Evolutionary conservation across 2,329 filamentous ascomycete genomes (phyloP).

Genomic region (Fusarium sarcochroum): DNA sequence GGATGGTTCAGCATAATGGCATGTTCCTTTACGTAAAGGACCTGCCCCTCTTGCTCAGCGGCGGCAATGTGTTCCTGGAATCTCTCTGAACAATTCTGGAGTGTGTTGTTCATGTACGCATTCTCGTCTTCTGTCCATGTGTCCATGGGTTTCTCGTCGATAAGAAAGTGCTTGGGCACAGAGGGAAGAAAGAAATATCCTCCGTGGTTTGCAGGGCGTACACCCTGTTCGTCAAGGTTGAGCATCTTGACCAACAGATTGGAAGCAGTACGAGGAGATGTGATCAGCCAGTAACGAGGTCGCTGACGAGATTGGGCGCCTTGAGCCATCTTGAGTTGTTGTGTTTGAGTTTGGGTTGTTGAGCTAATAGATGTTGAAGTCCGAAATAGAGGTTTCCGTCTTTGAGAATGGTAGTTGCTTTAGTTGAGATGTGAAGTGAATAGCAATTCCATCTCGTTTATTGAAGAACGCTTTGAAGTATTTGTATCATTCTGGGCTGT

Average conservation of each 20-base stretch:
- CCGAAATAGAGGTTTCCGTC: too few species aligned
- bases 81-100: constrained; percentile 24
- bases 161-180: constrained; percentile 2
- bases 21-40: constrained; percentile 37
- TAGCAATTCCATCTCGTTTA: fast-evolving
- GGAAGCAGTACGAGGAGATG: constrained; percentile 38
- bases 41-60: constrained; percentile 29
- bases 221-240: constrained; percentile 36
- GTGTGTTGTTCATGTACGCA: background rate
- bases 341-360: background rate
- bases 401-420: too few species aligned
- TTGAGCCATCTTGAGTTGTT: constrained; percentile 24
- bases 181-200: constrained; percentile 40
- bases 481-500: background rate
- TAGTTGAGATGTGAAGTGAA: background rate
- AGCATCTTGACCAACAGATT: constrained; percentile 41
- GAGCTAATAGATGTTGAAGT: background rate
- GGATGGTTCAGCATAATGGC: constrained; percentile 26
- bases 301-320: constrained; percentile 1
- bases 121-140: constrained; percentile 35
- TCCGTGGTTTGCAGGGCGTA: constrained; percentile 27
- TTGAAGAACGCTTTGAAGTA: background rate
- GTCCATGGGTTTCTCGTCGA: constrained; percentile 20
- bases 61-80: constrained; percentile 30
- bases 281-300: constrained; percentile 38